A percentile compares a stretch with the other conserved stretches of the same genome.
Conservation (phyloP, 2,329 filamentous ascomycete genomes). For the Colletotrichum horii region DNA sequence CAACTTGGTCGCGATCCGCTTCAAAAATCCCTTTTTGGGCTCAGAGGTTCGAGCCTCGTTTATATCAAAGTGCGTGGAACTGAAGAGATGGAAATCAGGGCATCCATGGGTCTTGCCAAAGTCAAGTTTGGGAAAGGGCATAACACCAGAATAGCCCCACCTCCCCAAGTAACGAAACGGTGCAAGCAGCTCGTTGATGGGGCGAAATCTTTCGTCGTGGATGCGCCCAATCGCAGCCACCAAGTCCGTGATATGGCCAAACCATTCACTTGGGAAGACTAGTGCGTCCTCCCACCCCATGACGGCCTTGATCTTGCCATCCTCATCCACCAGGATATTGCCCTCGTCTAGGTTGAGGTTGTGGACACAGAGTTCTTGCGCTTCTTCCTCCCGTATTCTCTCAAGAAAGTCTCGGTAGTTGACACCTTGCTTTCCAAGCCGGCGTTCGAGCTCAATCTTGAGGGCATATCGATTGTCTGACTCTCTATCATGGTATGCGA, state of each 20-base stretch:
- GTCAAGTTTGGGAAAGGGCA: not conserved
- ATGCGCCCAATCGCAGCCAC: not conserved
- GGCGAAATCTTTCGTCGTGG: not conserved
- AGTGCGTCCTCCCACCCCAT: constrained; percentile 20
- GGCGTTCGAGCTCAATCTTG: not conserved
- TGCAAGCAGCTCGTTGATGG: not conserved
- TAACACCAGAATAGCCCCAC: not conserved
- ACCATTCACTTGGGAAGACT: constrained; percentile 6
- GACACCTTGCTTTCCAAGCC: not conserved
- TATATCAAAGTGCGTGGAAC: not conserved
- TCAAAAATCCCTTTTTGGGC: not conserved
- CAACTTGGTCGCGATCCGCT: not conserved
- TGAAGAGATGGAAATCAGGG: not conserved
- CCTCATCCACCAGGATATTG: constrained; percentile 3
- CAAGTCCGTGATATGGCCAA: not conserved
- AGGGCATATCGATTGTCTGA: not conserved
- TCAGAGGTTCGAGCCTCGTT: not conserved
- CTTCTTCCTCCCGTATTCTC: not conserved
- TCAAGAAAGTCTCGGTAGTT: not conserved
- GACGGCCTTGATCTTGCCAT: not conserved
- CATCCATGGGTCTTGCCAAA: not conserved
- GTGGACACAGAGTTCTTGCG: not conserved
- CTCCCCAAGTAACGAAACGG: not conserved
- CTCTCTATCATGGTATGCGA: not conserved
- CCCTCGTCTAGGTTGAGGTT: constrained; percentile 10